Evolutionary conservation across 768 basidiomycete genomes (phyloP), one percentile per base, ranked within the genome.

Genomic region (Collybiopsis confluens): DNA sequence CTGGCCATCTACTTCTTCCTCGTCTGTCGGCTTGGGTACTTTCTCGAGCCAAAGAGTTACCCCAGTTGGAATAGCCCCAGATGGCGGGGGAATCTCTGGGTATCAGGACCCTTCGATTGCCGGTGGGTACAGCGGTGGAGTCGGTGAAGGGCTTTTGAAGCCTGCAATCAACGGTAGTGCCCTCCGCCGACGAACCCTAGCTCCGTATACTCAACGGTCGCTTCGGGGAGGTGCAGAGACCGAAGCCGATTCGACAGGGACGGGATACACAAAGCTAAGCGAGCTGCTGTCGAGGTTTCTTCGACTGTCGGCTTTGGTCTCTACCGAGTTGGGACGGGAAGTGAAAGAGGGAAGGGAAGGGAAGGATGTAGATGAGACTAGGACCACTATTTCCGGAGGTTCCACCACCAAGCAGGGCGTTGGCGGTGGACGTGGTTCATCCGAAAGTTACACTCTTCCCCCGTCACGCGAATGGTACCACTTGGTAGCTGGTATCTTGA

Each of bases 401-500:
- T 16, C 28, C 8, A 38, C 45, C 8, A 54, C 27, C 7, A 54
- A 36, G 27, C 45, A 54, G 11, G 44, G 46, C 16, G 46, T 38
- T 21, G 56, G 56, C 33, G 61, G 60, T 21, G 24, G 20, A 21
- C 13, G 16, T 64, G 40, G 54, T 57, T 51, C 56, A 55, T 67
- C 71, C 59, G 76, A 75, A 41, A 73, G 72, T 4, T 62, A 69
- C n/a, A 83, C 86, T 0, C 66, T 89, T 30, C 73, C 76, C 2
- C 91, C 91, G 0, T 85, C 89, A 24, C 70, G 79, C 23, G 82
- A 84, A 58, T 94, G 92, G 92, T 94, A 92, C 66, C 76, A 86
- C 69, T 75, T 95, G 11, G 74, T 92, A 15, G 81, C 81, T 0
- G 85, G 88, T 1, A 71, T 95, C 21, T 72, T 92, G 26, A 90